A percentile compares a stretch with the other conserved stretches of the same genome.
Evolutionary conservation across 2,329 filamentous ascomycete genomes (phyloP).

Genomic region (Atkinsonella hypoxylon): DNA sequence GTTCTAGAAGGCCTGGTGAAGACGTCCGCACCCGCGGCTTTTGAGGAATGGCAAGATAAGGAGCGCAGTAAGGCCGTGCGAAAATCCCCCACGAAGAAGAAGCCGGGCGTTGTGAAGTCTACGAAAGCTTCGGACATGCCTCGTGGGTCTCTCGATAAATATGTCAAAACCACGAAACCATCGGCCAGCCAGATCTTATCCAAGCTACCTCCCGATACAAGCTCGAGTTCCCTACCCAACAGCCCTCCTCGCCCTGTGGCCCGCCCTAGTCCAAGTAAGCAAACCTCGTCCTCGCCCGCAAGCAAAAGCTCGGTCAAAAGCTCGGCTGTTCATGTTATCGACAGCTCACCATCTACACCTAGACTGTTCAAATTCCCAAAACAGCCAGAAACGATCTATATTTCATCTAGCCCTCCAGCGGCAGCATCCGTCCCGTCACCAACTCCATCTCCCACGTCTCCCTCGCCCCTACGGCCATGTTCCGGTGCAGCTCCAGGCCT

Average conservation of each 20-base stretch:
- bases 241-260: not conserved
- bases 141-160: constrained; percentile 27
- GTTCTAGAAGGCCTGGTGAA: constrained; percentile 24
- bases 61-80: constrained; percentile 12
- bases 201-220: constrained; percentile 5
- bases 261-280: constrained; percentile 22
- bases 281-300: constrained; percentile 15
- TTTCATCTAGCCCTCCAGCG: constrained; percentile 31
- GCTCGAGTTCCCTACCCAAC: not conserved
- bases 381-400: constrained; percentile 27
- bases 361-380: constrained; percentile 19
- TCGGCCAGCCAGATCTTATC: not conserved
- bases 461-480: constrained; percentile 11
- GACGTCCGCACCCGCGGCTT: constrained; percentile 13
- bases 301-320: constrained; percentile 12
- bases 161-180: constrained; percentile 28
- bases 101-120: constrained; percentile 7
- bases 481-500: constrained; percentile 4
- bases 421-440: constrained; percentile 16
- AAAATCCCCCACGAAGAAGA: constrained; percentile 16
- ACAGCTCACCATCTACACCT: constrained; percentile 31
- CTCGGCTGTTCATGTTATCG: constrained; percentile 25
- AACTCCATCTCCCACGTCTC: constrained; percentile 15
- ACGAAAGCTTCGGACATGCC: constrained; percentile 12
- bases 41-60: constrained; percentile 18